A percentile compares a stretch with the other conserved stretches of the same genome.
These are phyloP conservation scores for Puccinia sorghi DNA, from an alignment of 1,284 basidiomycete species.

Conservation along the genomic window DNA sequence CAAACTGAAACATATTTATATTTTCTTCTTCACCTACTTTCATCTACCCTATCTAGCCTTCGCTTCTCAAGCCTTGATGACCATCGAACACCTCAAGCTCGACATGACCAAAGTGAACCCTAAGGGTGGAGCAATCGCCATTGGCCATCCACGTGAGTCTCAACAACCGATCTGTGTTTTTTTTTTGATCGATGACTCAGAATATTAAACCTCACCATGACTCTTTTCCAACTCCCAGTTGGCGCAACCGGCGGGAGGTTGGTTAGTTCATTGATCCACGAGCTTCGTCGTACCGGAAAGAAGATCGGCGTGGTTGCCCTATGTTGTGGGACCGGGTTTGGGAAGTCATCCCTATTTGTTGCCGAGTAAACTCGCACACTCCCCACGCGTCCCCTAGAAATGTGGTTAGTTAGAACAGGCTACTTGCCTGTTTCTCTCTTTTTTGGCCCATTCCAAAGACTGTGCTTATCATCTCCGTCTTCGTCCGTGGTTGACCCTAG, in stretches of 20 bases:
- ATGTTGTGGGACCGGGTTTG: conserved; percentile 57
- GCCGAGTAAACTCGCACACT: conserved; percentile 53
- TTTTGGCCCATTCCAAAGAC: too few species aligned
- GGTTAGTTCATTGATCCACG: conserved; percentile 55
- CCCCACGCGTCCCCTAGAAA: too few species aligned
- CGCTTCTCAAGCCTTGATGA: conserved; percentile 56
- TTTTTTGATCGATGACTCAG: background rate
- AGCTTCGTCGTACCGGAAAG: conserved; percentile 55
- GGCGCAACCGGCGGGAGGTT: conserved; percentile 56
- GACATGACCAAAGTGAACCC: conserved; percentile 55
- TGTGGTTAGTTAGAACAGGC: too few species aligned
- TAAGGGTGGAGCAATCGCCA: conserved; percentile 58
- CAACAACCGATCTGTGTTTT: background rate
- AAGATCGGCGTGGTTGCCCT: conserved; percentile 56
- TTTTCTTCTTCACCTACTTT: background rate
- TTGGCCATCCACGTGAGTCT: conserved; percentile 55
- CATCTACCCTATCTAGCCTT: conserved; percentile 52
- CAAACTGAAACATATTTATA: background rate
- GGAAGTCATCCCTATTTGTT: conserved; percentile 55
- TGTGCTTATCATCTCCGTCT: too few species aligned
- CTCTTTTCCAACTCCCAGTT: conserved; percentile 37
- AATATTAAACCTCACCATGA: background rate
- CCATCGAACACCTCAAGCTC: conserved; percentile 54
- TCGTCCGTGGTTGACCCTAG: too few species aligned
- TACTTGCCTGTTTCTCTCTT: background rate